Evolutionary conservation across 1,284 basidiomycete species (phyloP).

Genomic region (Rhodotorula sp.): DNA sequence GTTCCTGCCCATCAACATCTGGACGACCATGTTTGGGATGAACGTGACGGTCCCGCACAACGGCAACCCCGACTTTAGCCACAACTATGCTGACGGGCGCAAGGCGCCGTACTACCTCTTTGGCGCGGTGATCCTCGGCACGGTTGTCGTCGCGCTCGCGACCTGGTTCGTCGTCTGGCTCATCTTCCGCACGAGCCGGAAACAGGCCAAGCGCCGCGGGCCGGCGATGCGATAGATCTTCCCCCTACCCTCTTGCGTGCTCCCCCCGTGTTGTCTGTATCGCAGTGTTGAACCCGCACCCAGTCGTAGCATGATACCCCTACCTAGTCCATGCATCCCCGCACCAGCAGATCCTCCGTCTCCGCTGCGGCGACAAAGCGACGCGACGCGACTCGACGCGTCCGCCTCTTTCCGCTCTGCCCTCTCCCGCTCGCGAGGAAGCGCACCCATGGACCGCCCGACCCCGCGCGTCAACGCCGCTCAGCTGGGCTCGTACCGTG

Average conservation of each 20-base stretch:
- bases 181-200: slow-evolving; percentile 52
- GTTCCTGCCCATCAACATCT: slow-evolving; percentile 67
- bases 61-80: not conserved
- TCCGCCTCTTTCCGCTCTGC: not conserved
- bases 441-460: slow-evolving; percentile 34
- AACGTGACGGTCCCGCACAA: slow-evolving; percentile 5
- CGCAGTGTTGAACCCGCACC: not conserved
- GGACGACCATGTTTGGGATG: slow-evolving; percentile 53
- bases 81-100: slow-evolving; percentile 31
- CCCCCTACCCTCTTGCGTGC: not conserved
- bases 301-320: not conserved
- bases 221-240: slow-evolving; percentile 13
- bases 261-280: not conserved
- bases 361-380: too few species aligned
- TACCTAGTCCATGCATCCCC: not conserved
- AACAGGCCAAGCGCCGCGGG: slow-evolving; percentile 43
- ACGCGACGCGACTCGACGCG: too few species aligned
- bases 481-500: slow-evolving; percentile 22
- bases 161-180: slow-evolving; percentile 44
- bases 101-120: slow-evolving; percentile 48
- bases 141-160: slow-evolving; percentile 46
- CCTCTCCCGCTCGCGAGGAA: not conserved
- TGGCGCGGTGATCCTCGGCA: slow-evolving; percentile 47
- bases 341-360: not conserved
- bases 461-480: slow-evolving; percentile 40